Conservation (phyloP, 441 rosid species). For the Corymbia calophylla region DNA sequence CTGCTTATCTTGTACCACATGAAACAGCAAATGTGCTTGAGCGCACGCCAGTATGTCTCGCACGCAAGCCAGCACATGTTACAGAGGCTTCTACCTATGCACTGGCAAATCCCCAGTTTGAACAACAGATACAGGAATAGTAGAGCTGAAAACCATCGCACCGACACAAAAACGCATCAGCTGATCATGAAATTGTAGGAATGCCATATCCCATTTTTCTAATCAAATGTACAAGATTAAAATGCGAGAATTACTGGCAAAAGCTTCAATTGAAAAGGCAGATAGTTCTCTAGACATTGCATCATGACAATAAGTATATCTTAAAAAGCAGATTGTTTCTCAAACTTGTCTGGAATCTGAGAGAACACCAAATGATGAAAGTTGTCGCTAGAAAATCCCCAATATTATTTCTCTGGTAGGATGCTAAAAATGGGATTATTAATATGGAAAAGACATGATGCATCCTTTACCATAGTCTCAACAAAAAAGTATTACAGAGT, state of each 20-base stretch:
- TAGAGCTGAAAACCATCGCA: constrained; percentile 31
- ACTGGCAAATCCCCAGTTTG: constrained; percentile 77
- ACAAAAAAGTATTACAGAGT: neutral
- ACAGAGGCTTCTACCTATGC: constrained; percentile 59
- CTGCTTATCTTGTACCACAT: constrained; percentile 49
- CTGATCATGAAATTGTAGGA: neutral
- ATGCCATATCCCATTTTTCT: neutral
- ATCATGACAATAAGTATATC: neutral
- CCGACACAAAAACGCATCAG: neutral
- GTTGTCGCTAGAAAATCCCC: neutral
- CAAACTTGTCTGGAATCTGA: neutral
- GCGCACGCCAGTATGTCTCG: constrained; percentile 43
- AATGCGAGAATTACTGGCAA: neutral
- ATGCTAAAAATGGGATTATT: neutral
- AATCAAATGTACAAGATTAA: neutral
- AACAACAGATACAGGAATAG: constrained; percentile 56
- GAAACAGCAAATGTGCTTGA: constrained; percentile 36
- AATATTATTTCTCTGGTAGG: neutral
- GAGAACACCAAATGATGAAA: neutral
- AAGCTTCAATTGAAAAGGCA: neutral
- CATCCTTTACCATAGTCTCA: neutral
- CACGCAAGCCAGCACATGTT: constrained; percentile 66
- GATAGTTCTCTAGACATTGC: neutral
- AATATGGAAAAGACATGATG: neutral
- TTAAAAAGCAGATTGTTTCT: neutral